Evolutionary conservation across 2,329 filamentous ascomycete genomes (phyloP).

Genomic region (Huntiella savannae): DNA sequence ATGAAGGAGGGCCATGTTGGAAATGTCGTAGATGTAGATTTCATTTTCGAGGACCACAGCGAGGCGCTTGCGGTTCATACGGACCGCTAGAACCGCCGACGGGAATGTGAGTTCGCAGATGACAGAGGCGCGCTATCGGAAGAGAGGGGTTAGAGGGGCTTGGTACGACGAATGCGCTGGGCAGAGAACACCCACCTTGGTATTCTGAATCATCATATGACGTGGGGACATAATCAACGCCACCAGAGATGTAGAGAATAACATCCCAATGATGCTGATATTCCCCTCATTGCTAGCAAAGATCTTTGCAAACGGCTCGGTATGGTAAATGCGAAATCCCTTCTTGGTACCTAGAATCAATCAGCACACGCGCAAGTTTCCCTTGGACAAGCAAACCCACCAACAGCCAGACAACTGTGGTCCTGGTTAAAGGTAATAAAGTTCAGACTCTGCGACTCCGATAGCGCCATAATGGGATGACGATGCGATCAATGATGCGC

Average conservation of each 20-base stretch:
- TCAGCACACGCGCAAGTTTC: not conserved
- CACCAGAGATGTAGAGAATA: slow-evolving; percentile 93
- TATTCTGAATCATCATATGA: slow-evolving; percentile 90
- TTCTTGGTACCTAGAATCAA: slow-evolving; percentile 54
- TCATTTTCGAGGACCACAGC: slow-evolving; percentile 89
- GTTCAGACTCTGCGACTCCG: slow-evolving; percentile 59
- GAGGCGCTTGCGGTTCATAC: slow-evolving; percentile 81
- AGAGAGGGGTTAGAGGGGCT: not conserved
- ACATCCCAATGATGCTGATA: slow-evolving; percentile 92
- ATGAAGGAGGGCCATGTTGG: slow-evolving; percentile 89
- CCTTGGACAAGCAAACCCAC: slow-evolving; percentile 29
- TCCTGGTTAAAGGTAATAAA: slow-evolving; percentile 99
- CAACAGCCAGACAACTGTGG: slow-evolving; percentile 89
- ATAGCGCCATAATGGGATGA: slow-evolving; percentile 1
- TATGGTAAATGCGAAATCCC: slow-evolving; percentile 92
- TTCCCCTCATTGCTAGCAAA: slow-evolving; percentile 91
- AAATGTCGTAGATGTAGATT: slow-evolving; percentile 96
- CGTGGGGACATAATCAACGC: slow-evolving; percentile 82
- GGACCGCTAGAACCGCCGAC: slow-evolving; percentile 84
- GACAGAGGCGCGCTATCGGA: slow-evolving; percentile 43
- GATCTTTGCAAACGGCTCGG: slow-evolving; percentile 86
- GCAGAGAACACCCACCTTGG: slow-evolving; percentile 46
- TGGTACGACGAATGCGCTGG: not conserved
- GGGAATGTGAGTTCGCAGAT: slow-evolving; percentile 98
- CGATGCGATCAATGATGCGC: not conserved